Base-by-base conservation (phyloP, 768 basidiomycete species). In the Terana coerulea region DNA sequence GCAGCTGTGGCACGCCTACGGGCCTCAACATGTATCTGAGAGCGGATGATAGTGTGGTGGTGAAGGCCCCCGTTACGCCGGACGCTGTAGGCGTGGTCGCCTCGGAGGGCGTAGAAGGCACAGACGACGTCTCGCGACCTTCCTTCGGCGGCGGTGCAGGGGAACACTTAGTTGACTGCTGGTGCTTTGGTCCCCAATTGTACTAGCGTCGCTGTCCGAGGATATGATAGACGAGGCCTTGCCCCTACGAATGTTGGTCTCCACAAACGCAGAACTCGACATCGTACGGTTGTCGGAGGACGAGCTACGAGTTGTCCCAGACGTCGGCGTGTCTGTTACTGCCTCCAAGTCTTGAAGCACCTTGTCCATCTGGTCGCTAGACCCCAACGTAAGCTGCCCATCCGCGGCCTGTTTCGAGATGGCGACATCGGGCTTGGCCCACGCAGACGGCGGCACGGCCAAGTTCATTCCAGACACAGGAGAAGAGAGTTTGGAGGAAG, bases 391-490 rank as follows among this genome's bases (percentile, higher is more conserved):
- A 15, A 83, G 69, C 46, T 73, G 69, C 0, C 83, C 85, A 40
- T 69, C 80, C 1, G 72, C 82, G 10, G 72, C 73, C 43, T 79
- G 66, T 56, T 63, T 74, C 34, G 64, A 82, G 11, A 86, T 56
- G 44, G 76, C 73, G 6, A 83, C 80, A 34, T 81, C 78, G 8
- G 85, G 77, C 59, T 79, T 81, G 0, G 81, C 73, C 69, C 77
- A 77, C 1, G 76, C 79, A 3, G 72, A 72, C 3, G 73, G 72
- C 7, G 73, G 74, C 5, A 60, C 59, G 7, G 56, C 58, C n/a
- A 33, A 14, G 28, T 14, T 17, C 10, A 46, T 8, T 19, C 15
- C 28, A 6, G 26, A 29, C n/a, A n/a, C n/a, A n/a, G n/a, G n/a
- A n/a, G n/a, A n/a, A n/a, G n/a, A n/a, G n/a, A n/a, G n/a, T n/a